Evolutionary conservation across 352 stramenopile genomes (phyloP).

Genomic region (Pseudoperonospora humuli): DNA sequence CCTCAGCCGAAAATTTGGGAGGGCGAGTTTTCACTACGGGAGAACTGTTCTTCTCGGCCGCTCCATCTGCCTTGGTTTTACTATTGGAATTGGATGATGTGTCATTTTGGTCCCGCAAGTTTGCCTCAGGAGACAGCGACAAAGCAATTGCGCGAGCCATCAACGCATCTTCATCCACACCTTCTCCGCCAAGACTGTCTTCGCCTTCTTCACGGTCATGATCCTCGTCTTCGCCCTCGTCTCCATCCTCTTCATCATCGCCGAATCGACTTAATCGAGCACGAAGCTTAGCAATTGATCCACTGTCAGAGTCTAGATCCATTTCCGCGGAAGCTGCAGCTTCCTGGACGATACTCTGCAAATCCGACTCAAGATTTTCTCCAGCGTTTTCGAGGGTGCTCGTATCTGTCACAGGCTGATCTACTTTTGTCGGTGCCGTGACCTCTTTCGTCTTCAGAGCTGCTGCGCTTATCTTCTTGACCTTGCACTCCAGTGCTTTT

Average conservation of each 20-base stretch:
- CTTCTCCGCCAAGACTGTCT: slow-evolving; percentile 48
- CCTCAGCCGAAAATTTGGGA: slow-evolving; percentile 51
- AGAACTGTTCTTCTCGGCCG: slow-evolving; percentile 3
- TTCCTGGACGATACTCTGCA: slow-evolving; percentile 21
- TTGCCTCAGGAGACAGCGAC: slow-evolving; percentile 79
- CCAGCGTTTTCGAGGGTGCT: slow-evolving; percentile 13
- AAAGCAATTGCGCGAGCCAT: slow-evolving; percentile 84
- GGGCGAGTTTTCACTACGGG: slow-evolving; percentile 36
- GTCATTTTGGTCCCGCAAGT: slow-evolving; percentile 48
- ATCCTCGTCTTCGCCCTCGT: slow-evolving; percentile 51
- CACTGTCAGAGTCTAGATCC: slow-evolving; percentile 63
- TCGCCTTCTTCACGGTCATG: slow-evolving; percentile 37
- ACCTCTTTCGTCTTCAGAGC: slow-evolving; percentile 22
- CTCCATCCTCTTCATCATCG: slow-evolving; percentile 52
- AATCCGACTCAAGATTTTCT: slow-evolving; percentile 27
- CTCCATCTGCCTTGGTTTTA: slow-evolving; percentile 9
- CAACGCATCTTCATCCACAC: slow-evolving; percentile 81
- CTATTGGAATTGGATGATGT: slow-evolving; percentile 10
- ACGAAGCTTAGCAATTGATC: slow-evolving; percentile 51
- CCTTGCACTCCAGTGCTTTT: slow-evolving; percentile 40
- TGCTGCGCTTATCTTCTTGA: slow-evolving; percentile 7
- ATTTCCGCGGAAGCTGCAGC: slow-evolving; percentile 34
- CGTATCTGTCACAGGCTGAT: slow-evolving; percentile 21
- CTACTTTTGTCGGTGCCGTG: slow-evolving; percentile 24
- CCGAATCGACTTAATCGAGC: slow-evolving; percentile 62